Conservation (phyloP, 1,284 basidiomycete genomes). For the Trametes sp. region DNA sequence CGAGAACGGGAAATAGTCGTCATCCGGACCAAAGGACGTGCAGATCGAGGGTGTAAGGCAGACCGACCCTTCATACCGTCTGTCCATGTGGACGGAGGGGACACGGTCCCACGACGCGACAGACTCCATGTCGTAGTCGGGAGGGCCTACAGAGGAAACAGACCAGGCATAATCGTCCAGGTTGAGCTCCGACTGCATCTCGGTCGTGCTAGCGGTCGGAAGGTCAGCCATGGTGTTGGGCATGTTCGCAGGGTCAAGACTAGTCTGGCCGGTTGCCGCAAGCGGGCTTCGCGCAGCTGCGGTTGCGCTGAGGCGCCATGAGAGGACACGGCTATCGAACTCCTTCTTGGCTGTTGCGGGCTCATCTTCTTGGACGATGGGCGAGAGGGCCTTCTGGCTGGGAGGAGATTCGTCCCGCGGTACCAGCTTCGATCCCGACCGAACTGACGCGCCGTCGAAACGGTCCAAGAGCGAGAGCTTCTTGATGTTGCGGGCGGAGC, state of each 20-base stretch:
- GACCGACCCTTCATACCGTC: slow-evolving; percentile 64
- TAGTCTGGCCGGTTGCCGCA: slow-evolving; percentile 57
- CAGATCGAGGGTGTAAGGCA: slow-evolving; percentile 59
- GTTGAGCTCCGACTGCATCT: slow-evolving; percentile 53
- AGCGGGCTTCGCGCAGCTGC: slow-evolving; percentile 55
- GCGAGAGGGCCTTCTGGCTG: slow-evolving; percentile 52
- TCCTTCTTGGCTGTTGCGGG: slow-evolving; percentile 55
- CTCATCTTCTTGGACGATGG: slow-evolving; percentile 68
- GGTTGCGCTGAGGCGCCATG: slow-evolving; percentile 66
- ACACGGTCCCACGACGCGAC: slow-evolving; percentile 44
- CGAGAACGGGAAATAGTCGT: slow-evolving; percentile 41
- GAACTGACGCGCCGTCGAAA: slow-evolving; percentile 53
- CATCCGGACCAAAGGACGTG: slow-evolving; percentile 50
- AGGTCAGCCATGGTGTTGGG: slow-evolving; percentile 51
- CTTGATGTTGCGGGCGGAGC: slow-evolving; percentile 59
- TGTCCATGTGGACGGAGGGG: slow-evolving; percentile 58
- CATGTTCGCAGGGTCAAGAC: slow-evolving; percentile 60
- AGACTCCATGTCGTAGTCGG: slow-evolving; percentile 49
- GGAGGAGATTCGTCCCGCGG: slow-evolving; percentile 37
- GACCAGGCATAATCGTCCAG: slow-evolving; percentile 76
- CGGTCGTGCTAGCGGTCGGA: slow-evolving; percentile 45
- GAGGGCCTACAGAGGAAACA: slow-evolving; percentile 69
- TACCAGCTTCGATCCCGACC: slow-evolving; percentile 41
- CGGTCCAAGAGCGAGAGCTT: slow-evolving; percentile 75
- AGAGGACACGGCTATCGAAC: slow-evolving; percentile 63